phyloP scores from a whole-genome alignment of 23 red algal species.

The Pyropia haitanensis region DNA sequence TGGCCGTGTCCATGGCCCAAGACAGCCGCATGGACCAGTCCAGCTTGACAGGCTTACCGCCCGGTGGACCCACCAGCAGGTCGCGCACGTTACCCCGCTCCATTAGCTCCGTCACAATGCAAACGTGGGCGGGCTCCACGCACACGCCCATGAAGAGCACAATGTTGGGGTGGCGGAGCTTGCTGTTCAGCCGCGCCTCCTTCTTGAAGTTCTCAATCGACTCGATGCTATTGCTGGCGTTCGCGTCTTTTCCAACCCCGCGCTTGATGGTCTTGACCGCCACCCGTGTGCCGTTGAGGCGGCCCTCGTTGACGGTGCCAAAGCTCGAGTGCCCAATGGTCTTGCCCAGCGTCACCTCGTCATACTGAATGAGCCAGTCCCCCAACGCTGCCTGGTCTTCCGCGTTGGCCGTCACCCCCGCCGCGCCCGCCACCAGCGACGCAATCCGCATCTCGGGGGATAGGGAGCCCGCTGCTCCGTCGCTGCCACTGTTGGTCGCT shows the following conservation, averaged over 20 bases:
- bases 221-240: conserved; percentile 3
- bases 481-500: too few relatives aligned
- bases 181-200: conserved; percentile 62
- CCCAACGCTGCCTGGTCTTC: too few relatives aligned
- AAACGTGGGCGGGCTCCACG: conserved; percentile 20
- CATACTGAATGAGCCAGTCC: conserved; percentile 54
- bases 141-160: conserved; percentile 75
- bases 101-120: conserved; percentile 83
- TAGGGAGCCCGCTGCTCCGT: too few relatives aligned
- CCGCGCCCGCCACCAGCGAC: too few relatives aligned
- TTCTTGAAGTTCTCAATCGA: conserved; percentile 41
- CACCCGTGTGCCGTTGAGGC: conserved; percentile 67
- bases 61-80: conserved; percentile 31
- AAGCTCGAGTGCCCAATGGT: conserved; percentile 66
- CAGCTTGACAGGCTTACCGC: conserved; percentile 21
- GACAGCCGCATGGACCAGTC: conserved; percentile 46
- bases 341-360: conserved; percentile 32
- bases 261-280: conserved; percentile 76
- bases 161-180: conserved; percentile 82
- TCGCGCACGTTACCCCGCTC: conserved; percentile 57
- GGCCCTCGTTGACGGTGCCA: conserved; percentile 63
- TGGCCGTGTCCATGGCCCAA: conserved; percentile 60
- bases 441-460: too few relatives aligned
- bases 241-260: background rate
- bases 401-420: too few relatives aligned